Evolutionary conservation across 176 grass and related monocot species (phyloP), one percentile per base, ranked within the genome.

Genomic region (Oryza rufipogon): DNA sequence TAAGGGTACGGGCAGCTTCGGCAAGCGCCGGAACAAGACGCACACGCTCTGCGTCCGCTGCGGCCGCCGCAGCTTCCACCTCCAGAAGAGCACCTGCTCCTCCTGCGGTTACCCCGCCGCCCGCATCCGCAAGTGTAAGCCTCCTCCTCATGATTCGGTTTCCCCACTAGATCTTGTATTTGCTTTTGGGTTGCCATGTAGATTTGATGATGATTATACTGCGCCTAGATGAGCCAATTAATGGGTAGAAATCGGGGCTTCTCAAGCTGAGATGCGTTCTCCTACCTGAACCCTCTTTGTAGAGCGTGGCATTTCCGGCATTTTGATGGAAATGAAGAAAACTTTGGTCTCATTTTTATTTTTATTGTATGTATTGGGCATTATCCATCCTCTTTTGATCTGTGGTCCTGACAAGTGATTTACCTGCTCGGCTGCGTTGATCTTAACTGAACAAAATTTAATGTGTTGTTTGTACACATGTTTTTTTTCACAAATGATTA

Each of bases 11-110:
- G 92, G 95, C n/a, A 97, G 92, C 75, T 97, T 97, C 65, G 92
- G 95, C 20, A 97, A 97, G 95, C 84, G 92, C 60, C 89, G 95
- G 81, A 97, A 97, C 95, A 97, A 95, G 95, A 94, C 92, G 74
- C 95, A 97, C 92, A 97, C 95, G 30, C 92, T 97, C 8, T 97
- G 95, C 86, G 61, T 97, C 9, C 88, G 88, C 32, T 97, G 92
- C 70, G 95, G 95, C 23, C 90, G 95, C 80, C 81, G 92, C 51
- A 97, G 95, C 87, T 97, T 97, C 82, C 95, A 97, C 71, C 90
- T 94, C 49, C 95, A 97, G 90, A 97, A 97, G 86, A 97, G 95
- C 86, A 91, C 90, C 52, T 97, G 95, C 78, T 83, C 90, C 19
- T 91, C 95, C 0, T 97, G 95, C 71, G 92, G 90, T 11, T 97